Evolutionary conservation across 805 yeast genomes (phyloP).

Genomic region (Monosporozyma aerobia): DNA sequence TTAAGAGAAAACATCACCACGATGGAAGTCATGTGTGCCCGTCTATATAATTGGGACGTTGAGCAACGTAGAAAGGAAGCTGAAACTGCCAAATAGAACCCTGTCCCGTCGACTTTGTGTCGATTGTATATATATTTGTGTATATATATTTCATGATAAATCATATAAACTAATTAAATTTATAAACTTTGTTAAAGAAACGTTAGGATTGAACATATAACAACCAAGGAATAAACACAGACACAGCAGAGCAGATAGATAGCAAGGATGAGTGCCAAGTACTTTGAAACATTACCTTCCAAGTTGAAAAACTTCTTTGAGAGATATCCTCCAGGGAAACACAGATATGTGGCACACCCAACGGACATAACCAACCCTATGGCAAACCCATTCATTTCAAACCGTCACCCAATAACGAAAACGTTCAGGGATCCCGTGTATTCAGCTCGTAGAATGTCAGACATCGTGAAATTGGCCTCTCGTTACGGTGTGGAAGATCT

Average conservation of each 20-base stretch:
- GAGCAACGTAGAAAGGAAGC: conserved; percentile 53
- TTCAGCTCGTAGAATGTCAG: conserved; percentile 76
- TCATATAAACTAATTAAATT: conserved; percentile 1
- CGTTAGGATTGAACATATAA: background rate
- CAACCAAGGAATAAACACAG: background rate
- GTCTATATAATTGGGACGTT: conserved; percentile 84
- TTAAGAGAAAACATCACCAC: conserved; percentile 90
- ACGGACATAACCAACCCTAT: conserved; percentile 55
- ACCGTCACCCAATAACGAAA: conserved; percentile 75
- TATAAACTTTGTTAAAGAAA: background rate
- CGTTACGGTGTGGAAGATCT: conserved; percentile 72
- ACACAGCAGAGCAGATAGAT: too few relatives aligned
- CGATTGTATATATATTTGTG: background rate
- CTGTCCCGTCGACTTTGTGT: background rate
- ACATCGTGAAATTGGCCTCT: conserved; percentile 71
- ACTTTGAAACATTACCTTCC: conserved; percentile 55
- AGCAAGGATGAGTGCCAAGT: conserved; percentile 19
- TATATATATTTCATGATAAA: background rate
- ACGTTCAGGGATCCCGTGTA: conserved; percentile 66
- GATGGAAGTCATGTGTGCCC: conserved; percentile 94
- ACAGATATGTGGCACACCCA: conserved; percentile 52
- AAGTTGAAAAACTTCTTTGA: conserved; percentile 65
- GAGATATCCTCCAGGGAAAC: conserved; percentile 68
- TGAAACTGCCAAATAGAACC: conserved; percentile 34
- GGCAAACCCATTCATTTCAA: conserved; percentile 82